phyloP scores from a whole-genome alignment of 257 asterid species.

The Nicotiana tomentosiformis region DNA sequence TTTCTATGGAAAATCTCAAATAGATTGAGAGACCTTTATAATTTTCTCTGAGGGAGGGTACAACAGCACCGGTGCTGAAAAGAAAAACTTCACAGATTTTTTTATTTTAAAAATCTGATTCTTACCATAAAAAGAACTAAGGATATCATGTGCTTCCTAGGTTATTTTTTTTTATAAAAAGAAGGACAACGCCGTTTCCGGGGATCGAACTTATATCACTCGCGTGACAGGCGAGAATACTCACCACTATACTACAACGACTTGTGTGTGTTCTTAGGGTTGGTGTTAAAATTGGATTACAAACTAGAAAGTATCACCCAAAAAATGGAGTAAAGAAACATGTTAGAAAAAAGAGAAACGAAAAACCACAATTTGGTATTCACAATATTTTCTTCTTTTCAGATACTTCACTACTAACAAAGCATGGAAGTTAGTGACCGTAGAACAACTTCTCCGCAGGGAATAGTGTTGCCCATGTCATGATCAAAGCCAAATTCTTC shows the following conservation, averaged over 20 bases:
- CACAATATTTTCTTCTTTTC: not conserved
- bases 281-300: no score
- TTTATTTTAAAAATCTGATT: not conserved
- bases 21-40: not conserved
- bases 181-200: constrained; percentile 15
- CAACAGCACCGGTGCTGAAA: not conserved
- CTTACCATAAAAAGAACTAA: not conserved
- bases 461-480: constrained; percentile 43
- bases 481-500: constrained; percentile 51
- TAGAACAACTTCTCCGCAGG: constrained; percentile 43
- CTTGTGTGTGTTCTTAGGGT: not conserved
- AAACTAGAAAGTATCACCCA: not conserved
- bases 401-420: constrained; percentile 6
- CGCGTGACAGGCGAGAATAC: constrained; percentile 65
- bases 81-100: not conserved
- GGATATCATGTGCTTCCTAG: no score
- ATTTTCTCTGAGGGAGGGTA: not conserved
- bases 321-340: constrained; percentile 11
- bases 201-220: constrained; percentile 62
- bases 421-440: constrained; percentile 43
- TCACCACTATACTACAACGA: not conserved
- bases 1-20: no score
- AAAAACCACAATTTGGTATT: not conserved
- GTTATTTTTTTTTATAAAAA: no score
- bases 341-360: no score